phyloP scores from a whole-genome alignment of 1,139 yeast genomes.

The Yamadazyma dendronema region DNA sequence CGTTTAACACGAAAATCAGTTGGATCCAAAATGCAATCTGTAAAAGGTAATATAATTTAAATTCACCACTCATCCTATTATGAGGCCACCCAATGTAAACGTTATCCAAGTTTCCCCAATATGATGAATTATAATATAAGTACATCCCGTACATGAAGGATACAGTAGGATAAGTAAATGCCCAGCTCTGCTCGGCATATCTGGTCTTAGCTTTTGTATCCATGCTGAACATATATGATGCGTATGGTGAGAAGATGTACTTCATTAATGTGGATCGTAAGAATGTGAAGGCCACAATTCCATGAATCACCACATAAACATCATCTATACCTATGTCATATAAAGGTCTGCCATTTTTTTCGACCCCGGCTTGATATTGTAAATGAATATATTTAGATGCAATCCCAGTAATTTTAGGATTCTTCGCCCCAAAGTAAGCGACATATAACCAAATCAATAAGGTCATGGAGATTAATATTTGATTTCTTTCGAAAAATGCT shows the following conservation, averaged over 20 bases:
- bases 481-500: conserved; percentile 39
- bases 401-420: conserved; percentile 20
- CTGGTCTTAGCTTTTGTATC: conserved; percentile 55
- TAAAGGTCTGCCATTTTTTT: conserved; percentile 17
- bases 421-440: conserved; percentile 19
- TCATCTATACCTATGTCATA: conserved; percentile 63
- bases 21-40: conserved; percentile 79
- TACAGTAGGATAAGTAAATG: conserved; percentile 55
- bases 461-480: conserved; percentile 33
- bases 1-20: conserved; percentile 71
- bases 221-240: conserved; percentile 45
- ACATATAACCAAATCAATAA: conserved; percentile 29
- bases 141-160: conserved; percentile 60
- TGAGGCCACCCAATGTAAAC: conserved; percentile 81
- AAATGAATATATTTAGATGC: conserved; percentile 48
- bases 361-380: conserved; percentile 40
- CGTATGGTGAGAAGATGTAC: conserved; percentile 58
- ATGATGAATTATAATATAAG: conserved; percentile 57
- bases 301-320: conserved; percentile 50
- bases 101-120: conserved; percentile 56
- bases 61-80: conserved; percentile 41
- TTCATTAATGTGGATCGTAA: conserved; percentile 62
- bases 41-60: conserved; percentile 70
- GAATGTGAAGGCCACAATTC: conserved; percentile 58
- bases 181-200: conserved; percentile 89